These are phyloP conservation scores for Phellinidium pouzarii DNA, from an alignment of 1,284 basidiomycete species.

Conservation along the genomic window DNA sequence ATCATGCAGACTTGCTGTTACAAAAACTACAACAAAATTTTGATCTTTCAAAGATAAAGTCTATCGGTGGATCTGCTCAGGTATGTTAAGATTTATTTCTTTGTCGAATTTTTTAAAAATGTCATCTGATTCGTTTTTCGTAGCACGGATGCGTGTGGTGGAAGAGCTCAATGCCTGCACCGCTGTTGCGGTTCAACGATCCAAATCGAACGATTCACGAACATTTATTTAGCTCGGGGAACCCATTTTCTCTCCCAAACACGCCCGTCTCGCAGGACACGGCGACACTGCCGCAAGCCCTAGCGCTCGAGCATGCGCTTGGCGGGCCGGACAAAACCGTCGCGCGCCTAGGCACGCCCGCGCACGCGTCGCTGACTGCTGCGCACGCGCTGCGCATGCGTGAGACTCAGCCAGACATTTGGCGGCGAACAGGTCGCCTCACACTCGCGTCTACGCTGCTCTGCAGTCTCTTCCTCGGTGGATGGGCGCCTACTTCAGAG, in stretches of 20 bases:
- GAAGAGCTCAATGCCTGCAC: constrained; percentile 55
- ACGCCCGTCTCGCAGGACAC: constrained; percentile 71
- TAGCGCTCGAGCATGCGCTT: constrained; percentile 62
- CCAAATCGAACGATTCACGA: constrained; percentile 55
- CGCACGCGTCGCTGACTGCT: constrained; percentile 58
- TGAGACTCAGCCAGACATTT: constrained; percentile 68
- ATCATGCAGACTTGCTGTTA: constrained; percentile 56
- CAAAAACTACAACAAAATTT: constrained; percentile 64
- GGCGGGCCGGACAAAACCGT: constrained; percentile 74
- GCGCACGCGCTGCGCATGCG: constrained; percentile 66
- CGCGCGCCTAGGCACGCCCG: constrained; percentile 61
- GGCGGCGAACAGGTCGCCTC: constrained; percentile 60
- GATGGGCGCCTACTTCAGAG: constrained; percentile 65
- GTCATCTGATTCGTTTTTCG: constrained; percentile 8
- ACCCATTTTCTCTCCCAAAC: constrained; percentile 68
- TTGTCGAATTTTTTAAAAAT: neutral
- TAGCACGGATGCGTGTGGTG: constrained; percentile 78
- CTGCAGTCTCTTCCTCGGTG: constrained; percentile 61
- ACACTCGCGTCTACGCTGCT: constrained; percentile 70
- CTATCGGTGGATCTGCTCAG: constrained; percentile 70
- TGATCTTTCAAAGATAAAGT: constrained; percentile 60
- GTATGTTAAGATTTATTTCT: constrained; percentile 32
- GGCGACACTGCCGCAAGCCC: constrained; percentile 67
- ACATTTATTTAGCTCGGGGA: constrained; percentile 48
- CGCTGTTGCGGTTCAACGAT: constrained; percentile 55